Base-by-base conservation (phyloP, 345 rosid genomes). In the Alliaria petiolata region DNA sequence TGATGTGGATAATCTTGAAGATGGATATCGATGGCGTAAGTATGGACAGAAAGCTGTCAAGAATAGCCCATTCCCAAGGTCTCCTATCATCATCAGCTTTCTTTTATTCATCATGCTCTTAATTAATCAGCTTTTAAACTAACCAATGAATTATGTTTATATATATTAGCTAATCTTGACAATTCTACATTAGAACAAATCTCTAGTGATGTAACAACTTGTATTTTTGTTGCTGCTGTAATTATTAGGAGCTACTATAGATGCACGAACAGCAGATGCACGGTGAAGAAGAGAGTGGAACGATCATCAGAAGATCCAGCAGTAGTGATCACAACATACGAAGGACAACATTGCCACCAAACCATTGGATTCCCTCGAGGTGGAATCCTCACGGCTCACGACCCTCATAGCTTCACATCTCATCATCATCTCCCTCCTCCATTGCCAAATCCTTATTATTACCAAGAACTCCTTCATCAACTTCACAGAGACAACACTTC, bases 341-440 rank as follows among this genome's bases (percentile, higher is more conserved):
- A 95, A 83, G 99, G 99, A 55, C 99, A 95, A 65, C 99, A 95
- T 76, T 91, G 97, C 46, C 99, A 95, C 60, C 99, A 89, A 6
- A 83, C 90, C 4, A 80, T 85, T 28, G 95, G 96, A 39, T 89
- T 86, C 79, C 96, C 89, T 13, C 77, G 80, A 0, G 95, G 96
- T 2, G 91, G 93, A 58, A 46, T 87, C 79, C 79, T 85, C 73
- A 79, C 79, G 15, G 49, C 69, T 43, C 88, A 83, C 33, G 89
- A 85, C 53, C 80, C 84, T 46, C 77, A 76, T 58, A 83, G 67
- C 51, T 70, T 84, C 44, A 75, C 62, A 66, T 81, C 87, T n/a
- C 75, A 58, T 66, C 66, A 56, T 15, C 62, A 80, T 51, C 25
- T 81, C 45, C 82, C 98, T 10, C 88, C 79, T 38, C 61, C 79